Base-by-base conservation (phyloP, 2,329 filamentous ascomycete genomes). In the Arthrobotrys musiformis region DNA sequence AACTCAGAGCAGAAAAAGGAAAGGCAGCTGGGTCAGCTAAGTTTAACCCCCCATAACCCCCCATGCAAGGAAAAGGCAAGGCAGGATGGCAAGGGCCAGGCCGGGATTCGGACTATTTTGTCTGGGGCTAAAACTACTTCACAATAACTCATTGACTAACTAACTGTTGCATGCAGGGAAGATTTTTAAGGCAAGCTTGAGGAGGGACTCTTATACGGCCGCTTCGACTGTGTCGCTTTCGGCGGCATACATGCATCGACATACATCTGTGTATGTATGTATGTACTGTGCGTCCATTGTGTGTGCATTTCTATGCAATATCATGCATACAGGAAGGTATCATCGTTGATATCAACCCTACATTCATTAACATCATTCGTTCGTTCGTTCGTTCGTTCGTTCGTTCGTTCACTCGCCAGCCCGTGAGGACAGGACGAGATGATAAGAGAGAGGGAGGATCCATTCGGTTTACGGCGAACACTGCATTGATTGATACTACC, bases 191-290 rank as follows among this genome's bases (percentile, higher is more conserved):
- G 46, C 58, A 62, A 42, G 40, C 30, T 35, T 35, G 30, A 35
- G 11, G 30, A 35, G 5, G 30, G 30, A 24, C 4, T 46, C n/a
- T 46, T 44, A 44, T 62, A 40, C 54, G 40, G 30, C 28, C 67
- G 67, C 67, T 44, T 70, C 67, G 67, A 70, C 44, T 8, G 40
- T 22, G 56, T 70, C 56, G 67, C 67, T 63, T 70, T 70, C 44
- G 67, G 67, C 67, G 40, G 44, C 67, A 70, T 63, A 63, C 56
- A 61, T 61, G 15, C 52, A 54, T 30, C 8, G 28, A 37, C 28
- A 56, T 56, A 40, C 50, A 69, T n/a, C n/a, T n/a, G n/a, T n/a
- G n/a, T n/a, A n/a, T n/a, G n/a, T n/a, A n/a, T n/a, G n/a, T n/a
- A n/a, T 70, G 48, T 37, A 67, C 54, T 42, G 61, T 48, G 19